These are phyloP conservation scores for Candida neerlandica DNA, from an alignment of 1,139 yeast species.

Conservation along the genomic window DNA sequence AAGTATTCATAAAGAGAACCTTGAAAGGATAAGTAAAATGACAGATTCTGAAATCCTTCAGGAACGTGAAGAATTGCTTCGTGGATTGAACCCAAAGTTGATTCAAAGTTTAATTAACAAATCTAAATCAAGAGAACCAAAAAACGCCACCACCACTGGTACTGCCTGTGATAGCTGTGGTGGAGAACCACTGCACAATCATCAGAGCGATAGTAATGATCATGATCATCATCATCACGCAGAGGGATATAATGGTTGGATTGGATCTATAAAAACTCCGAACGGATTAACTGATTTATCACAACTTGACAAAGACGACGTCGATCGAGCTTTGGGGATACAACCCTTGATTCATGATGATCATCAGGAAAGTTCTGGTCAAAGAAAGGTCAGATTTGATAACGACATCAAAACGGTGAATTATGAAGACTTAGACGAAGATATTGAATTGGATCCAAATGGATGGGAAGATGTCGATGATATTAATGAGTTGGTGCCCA, in stretches of 20 bases:
- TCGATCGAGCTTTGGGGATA: conserved; percentile 42
- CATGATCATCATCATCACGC: conserved; percentile 50
- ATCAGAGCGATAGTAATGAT: conserved; percentile 18
- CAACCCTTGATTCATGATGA: conserved; percentile 7
- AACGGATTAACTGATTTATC: conserved; percentile 37
- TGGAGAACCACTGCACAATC: conserved; percentile 1
- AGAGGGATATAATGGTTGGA: conserved; percentile 74
- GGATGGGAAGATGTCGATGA: conserved; percentile 48
- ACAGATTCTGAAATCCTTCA: conserved; percentile 62
- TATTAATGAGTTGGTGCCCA: conserved; percentile 32
- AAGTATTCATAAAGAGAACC: conserved; percentile 75
- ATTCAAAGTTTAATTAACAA: conserved; percentile 55
- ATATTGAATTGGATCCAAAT: conserved; percentile 35
- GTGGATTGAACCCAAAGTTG: conserved; percentile 68
- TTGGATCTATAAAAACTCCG: conserved; percentile 59
- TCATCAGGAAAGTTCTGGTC: conserved; percentile 7
- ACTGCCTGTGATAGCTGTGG: too few species aligned
- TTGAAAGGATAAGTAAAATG: conserved; percentile 64
- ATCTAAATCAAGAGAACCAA: conserved; percentile 35
- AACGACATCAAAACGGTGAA: conserved; percentile 41
- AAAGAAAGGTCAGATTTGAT: conserved; percentile 20
- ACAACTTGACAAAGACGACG: conserved; percentile 40
- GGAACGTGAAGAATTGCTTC: conserved; percentile 69
- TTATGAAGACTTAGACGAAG: conserved; percentile 37
- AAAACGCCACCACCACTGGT: conserved; percentile 5